Conservation (phyloP, 495 filamentous ascomycete genomes). For the Hamigera avellanea region DNA sequence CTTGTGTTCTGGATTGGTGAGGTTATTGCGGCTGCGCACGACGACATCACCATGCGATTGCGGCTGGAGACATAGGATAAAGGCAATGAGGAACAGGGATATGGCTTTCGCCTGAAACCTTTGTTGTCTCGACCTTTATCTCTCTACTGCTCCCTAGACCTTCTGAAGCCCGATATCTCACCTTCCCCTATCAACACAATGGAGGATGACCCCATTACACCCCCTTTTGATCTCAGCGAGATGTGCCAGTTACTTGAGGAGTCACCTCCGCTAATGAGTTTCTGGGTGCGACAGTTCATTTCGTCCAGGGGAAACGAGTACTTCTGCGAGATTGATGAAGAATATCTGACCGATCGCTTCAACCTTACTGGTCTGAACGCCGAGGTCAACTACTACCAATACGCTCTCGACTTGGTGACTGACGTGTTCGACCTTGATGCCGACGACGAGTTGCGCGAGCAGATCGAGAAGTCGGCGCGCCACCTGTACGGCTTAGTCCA, state of each 20-base stretch:
- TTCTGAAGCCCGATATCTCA: too few species aligned
- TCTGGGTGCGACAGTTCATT: constrained; percentile 61
- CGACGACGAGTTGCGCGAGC: constrained; percentile 94
- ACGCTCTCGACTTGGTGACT: constrained; percentile 97
- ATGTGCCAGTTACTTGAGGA: too few species aligned
- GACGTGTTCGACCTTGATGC: constrained; percentile 99
- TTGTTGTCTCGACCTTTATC: too few species aligned
- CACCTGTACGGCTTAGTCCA: constrained; percentile 96
- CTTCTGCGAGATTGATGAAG: constrained; percentile 99
- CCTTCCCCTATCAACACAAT: too few species aligned
- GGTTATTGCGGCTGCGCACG: not conserved
- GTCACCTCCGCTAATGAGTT: not conserved
- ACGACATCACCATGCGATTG: too few species aligned
- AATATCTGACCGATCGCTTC: constrained; percentile 96
- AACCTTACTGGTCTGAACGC: constrained; percentile 95
- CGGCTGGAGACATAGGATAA: not conserved
- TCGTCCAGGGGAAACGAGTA: constrained; percentile 97
- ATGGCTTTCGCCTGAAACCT: too few species aligned
- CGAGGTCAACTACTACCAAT: constrained; percentile 97
- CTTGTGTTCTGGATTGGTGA: not conserved
- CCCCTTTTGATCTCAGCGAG: too few species aligned
- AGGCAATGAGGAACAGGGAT: too few species aligned
- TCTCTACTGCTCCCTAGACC: too few species aligned
- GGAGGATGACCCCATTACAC: too few species aligned
- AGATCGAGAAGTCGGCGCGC: constrained; percentile 93